phyloP scores from a whole-genome alignment of 805 yeast species.

The Zygosaccharomyces bailii region DNA sequence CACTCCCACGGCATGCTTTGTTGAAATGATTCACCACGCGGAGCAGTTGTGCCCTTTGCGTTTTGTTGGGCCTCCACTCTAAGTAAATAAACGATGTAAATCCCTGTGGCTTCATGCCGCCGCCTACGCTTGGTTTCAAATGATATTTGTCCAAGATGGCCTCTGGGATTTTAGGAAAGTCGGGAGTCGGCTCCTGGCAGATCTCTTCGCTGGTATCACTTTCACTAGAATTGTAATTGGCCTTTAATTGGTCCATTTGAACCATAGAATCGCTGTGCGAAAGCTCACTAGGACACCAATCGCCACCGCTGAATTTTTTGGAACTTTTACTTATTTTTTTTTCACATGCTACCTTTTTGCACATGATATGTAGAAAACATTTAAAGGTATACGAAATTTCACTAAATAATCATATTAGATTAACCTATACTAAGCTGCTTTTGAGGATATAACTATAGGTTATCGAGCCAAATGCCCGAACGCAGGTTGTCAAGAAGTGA shows the following conservation, averaged over 20 bases:
- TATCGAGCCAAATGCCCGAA: conserved; percentile 10
- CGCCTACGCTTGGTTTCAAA: conserved; percentile 18
- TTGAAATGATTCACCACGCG: conserved; percentile 14
- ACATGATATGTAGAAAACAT: background rate
- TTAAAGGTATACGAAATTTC: background rate
- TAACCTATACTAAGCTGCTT: too few relatives aligned
- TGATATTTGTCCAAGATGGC: conserved; percentile 25
- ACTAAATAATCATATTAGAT: too few relatives aligned
- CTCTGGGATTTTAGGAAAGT: conserved; percentile 22
- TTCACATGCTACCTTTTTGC: conserved; percentile 1
- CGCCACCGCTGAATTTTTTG: conserved; percentile 3
- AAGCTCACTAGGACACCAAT: background rate
- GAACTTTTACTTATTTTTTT: background rate
- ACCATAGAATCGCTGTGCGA: background rate
- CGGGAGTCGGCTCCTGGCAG: conserved; percentile 4
- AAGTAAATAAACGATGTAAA: conserved; percentile 23
- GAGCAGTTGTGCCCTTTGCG: conserved; percentile 19
- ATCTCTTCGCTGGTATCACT: conserved; percentile 20
- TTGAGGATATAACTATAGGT: background rate
- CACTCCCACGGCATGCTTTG: conserved; percentile 3
- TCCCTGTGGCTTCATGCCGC: conserved; percentile 12
- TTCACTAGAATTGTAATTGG: conserved; percentile 16
- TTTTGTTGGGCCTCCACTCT: conserved; percentile 25
- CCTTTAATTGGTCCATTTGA: conserved; percentile 21
- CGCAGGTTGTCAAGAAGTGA: conserved; percentile 13